phyloP scores from a whole-genome alignment of 2,329 filamentous ascomycete species.

The Xylariaceae sp. region DNA sequence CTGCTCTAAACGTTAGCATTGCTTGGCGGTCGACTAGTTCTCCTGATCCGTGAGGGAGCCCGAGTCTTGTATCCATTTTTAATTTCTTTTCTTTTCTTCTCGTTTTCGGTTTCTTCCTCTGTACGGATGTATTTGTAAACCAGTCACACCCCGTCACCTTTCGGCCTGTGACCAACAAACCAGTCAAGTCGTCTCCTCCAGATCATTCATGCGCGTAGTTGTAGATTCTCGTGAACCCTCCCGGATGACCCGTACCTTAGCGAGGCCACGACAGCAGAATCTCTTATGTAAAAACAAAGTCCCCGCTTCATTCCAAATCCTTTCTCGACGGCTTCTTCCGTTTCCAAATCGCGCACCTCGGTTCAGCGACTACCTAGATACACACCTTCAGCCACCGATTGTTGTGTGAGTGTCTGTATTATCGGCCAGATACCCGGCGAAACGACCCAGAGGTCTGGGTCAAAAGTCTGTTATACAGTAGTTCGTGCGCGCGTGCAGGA shows the following conservation, averaged over 20 bases:
- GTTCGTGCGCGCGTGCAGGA: neutral
- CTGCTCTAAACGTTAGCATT: too few relatives aligned
- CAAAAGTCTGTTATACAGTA: neutral
- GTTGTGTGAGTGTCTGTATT: too few relatives aligned
- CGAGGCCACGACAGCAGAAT: too few relatives aligned
- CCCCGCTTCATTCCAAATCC: neutral
- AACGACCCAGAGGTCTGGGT: neutral
- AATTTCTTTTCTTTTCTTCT: neutral
- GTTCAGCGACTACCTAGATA: too few relatives aligned
- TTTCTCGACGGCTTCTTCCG: neutral
- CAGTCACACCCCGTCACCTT: neutral
- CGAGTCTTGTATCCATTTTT: neutral
- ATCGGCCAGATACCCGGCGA: neutral
- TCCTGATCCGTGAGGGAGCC: neutral
- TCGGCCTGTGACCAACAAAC: neutral
- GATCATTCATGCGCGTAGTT: too few relatives aligned
- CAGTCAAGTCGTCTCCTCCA: too few relatives aligned
- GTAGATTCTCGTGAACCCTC: too few relatives aligned
- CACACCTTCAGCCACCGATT: too few relatives aligned
- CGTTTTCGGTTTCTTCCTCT: neutral
- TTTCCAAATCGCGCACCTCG: neutral
- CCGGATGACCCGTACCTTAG: too few relatives aligned
- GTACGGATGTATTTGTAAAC: neutral
- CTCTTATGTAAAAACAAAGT: too few relatives aligned
- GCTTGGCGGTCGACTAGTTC: too few relatives aligned